Percentiles rank a stretch among this genome's conserved stretches.
Conservation (phyloP, 2,329 filamentous ascomycete genomes). For the Ilyonectria mors-panacis region DNA sequence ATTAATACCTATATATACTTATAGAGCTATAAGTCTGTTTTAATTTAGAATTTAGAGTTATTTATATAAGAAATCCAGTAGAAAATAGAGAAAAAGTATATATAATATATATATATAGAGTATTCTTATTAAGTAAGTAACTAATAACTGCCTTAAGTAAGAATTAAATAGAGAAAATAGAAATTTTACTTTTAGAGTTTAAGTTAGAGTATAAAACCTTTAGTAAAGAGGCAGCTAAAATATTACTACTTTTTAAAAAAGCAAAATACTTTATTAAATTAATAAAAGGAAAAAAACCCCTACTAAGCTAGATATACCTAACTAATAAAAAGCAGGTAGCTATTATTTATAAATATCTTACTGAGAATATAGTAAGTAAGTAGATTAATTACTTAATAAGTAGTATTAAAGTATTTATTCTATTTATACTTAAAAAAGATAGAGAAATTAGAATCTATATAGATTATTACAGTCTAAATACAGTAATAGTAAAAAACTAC, state of each 20-base stretch:
- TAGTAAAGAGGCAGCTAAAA: too few relatives aligned
- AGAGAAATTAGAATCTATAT: too few relatives aligned
- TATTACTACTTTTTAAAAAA: neutral
- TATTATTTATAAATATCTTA: too few relatives aligned
- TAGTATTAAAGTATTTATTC: neutral
- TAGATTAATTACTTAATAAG: neutral
- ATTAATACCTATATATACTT: too few relatives aligned
- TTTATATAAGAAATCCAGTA: neutral
- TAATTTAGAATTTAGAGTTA: too few relatives aligned
- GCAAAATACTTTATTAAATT: neutral
- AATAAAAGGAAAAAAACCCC: neutral
- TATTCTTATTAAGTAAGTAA: neutral
- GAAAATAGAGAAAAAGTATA: neutral
- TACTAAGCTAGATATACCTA: rapidly evolving
- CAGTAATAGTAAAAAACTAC: too few relatives aligned
- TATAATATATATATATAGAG: neutral
- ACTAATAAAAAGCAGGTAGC: neutral
- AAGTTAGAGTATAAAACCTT: too few relatives aligned
- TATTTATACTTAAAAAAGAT: neutral
- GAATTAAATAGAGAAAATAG: neutral
- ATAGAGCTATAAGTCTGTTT: too few relatives aligned
- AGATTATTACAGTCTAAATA: too few relatives aligned
- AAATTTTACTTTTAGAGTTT: too few relatives aligned
- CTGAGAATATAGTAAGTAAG: too few relatives aligned
- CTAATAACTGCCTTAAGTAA: too few relatives aligned